phyloP scores from a whole-genome alignment of 352 stramenopile genomes.

The Phytopythium litorale region DNA sequence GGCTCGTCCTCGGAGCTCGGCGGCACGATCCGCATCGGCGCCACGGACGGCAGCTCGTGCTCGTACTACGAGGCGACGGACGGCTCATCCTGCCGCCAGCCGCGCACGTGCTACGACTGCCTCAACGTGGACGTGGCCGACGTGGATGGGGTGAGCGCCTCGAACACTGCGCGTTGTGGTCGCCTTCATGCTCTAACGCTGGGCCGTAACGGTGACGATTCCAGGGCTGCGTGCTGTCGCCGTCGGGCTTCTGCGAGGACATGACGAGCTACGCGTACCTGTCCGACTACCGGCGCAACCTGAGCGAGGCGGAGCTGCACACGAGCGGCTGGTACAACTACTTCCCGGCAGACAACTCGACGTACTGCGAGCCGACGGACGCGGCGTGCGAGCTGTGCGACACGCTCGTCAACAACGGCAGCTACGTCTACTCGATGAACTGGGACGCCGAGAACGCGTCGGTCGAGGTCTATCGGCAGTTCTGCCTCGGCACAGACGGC shows the following conservation, averaged over 20 bases:
- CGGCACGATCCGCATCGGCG: slow-evolving; percentile 34
- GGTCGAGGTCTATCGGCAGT: slow-evolving; percentile 35
- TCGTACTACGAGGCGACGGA: slow-evolving; percentile 49
- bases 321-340: slow-evolving; percentile 53
- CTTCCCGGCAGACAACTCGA: slow-evolving; percentile 57
- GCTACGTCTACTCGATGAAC: slow-evolving; percentile 16
- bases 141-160: slow-evolving; percentile 8
- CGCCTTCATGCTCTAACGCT: not conserved
- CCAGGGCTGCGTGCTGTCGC: slow-evolving; percentile 49
- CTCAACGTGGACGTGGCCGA: slow-evolving; percentile 40
- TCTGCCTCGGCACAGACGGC: slow-evolving; percentile 44
- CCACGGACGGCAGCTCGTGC: slow-evolving; percentile 48
- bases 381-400: slow-evolving; percentile 46
- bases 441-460: slow-evolving; percentile 28
- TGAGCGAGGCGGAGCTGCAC: slow-evolving; percentile 26
- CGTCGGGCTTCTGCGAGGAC: slow-evolving; percentile 50
- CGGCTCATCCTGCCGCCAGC: slow-evolving; percentile 41
- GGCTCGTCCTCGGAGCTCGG: slow-evolving; percentile 18
- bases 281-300: slow-evolving; percentile 59
- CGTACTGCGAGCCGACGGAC: slow-evolving; percentile 40
- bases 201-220: not conserved
- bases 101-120: slow-evolving; percentile 68
- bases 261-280: slow-evolving; percentile 44
- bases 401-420: slow-evolving; percentile 27
- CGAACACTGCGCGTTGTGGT: not conserved